phyloP scores from a whole-genome alignment of 768 basidiomycete genomes.

The Suillus alpinus region DNA sequence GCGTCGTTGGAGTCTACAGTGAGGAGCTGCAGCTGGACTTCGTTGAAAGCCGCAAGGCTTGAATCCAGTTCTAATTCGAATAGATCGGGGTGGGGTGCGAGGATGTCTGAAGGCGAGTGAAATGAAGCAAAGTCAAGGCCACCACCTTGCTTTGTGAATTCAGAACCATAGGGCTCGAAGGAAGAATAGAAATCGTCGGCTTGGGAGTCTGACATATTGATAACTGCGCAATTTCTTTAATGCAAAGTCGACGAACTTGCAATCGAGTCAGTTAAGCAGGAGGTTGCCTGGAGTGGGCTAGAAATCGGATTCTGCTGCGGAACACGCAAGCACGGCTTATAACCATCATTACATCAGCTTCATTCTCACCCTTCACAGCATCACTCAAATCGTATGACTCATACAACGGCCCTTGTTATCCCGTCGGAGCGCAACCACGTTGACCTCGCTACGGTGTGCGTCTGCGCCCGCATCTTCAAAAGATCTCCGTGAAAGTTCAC shows the following conservation, averaged over 20 bases:
- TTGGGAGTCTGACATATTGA: conserved; percentile 30
- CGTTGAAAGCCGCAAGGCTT: conserved; percentile 64
- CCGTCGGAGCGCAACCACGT: background rate
- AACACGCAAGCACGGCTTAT: conserved; percentile 34
- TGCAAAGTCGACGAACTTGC: background rate
- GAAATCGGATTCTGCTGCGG: conserved; percentile 26
- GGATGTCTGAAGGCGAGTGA: conserved; percentile 65
- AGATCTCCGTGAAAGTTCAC: background rate
- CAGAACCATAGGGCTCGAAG: conserved; percentile 34
- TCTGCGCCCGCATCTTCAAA: background rate
- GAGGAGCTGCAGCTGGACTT: conserved; percentile 58
- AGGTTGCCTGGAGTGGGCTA: conserved; percentile 5
- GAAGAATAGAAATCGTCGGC: conserved; percentile 31
- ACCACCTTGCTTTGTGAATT: conserved; percentile 39
- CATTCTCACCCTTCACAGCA: conserved; percentile 28
- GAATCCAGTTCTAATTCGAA: conserved; percentile 83
- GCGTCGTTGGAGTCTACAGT: conserved; percentile 64
- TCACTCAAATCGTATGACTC: conserved; percentile 11
- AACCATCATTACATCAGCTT: conserved; percentile 33
- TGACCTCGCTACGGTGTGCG: too few species aligned
- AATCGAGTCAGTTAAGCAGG: conserved; percentile 15
- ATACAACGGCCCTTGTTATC: too few species aligned
- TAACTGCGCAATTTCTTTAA: conserved; percentile 25
- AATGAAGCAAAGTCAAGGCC: conserved; percentile 68
- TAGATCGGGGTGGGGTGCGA: conserved; percentile 75